Evolutionary conservation across 2,329 filamentous ascomycete species (phyloP).

Genomic region (Cladophialophora exuberans): DNA sequence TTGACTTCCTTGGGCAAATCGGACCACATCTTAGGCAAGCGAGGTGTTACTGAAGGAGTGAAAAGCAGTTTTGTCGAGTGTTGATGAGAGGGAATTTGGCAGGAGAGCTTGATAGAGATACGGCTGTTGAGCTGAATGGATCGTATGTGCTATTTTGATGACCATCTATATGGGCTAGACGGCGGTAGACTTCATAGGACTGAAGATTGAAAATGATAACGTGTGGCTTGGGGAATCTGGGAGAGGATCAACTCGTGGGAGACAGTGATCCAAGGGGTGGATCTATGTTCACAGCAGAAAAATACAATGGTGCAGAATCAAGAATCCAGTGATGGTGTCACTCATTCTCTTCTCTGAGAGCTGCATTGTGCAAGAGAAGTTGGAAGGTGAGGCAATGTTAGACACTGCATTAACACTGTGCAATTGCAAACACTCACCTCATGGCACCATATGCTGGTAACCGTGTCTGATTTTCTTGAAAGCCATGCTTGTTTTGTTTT

Average conservation of each 20-base stretch:
- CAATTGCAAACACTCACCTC: slow-evolving; percentile 5
- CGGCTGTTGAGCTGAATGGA: no score
- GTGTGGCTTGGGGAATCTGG: no score
- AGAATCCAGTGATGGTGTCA: background rate
- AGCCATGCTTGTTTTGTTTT: no score
- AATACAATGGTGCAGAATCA: background rate
- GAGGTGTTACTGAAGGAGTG: background rate
- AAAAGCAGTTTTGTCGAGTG: background rate
- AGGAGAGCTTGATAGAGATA: no score
- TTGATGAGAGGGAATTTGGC: background rate
- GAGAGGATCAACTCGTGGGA: no score
- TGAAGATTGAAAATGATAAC: no score
- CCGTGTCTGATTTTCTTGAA: background rate
- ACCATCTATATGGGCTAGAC: no score
- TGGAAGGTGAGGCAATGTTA: background rate
- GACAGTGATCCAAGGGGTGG: no score
- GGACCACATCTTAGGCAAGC: background rate
- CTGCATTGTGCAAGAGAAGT: background rate
- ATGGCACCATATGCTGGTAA: background rate
- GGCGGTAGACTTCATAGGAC: no score
- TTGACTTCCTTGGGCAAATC: slow-evolving; percentile 7
- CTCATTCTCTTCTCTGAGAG: background rate
- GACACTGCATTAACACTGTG: background rate
- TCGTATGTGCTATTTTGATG: no score
- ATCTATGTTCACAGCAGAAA: background rate